Base-by-base conservation (phyloP, 2,329 filamentous ascomycete genomes). In the Atkinsonella hypoxylon region DNA sequence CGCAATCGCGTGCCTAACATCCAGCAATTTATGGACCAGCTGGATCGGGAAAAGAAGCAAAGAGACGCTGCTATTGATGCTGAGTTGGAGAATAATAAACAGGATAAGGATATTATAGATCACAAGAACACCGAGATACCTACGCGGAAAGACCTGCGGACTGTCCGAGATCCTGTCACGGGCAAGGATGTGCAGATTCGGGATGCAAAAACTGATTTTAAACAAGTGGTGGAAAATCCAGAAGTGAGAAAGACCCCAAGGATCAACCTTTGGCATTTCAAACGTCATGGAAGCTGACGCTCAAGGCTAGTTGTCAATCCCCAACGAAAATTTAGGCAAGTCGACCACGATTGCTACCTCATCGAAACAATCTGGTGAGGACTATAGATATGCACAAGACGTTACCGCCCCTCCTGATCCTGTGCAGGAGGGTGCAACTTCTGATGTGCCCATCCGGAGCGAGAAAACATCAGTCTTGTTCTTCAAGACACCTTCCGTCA, bases 401-500 rank as follows among this genome's bases (percentile, higher is more conserved):
- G 75, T 95, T 51, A 95, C 89, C 0, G 87, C 91, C 0, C 91
- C 91, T 2, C 91, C 91, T 1, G 90, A 94, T 57, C 91, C 91
- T 0, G 74, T 95, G 18, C 82, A 83, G 15, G 77, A 83, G 51
- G 88, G 89, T 22, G 81, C 84, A 34, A 97, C 91, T 0, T 90
- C 88, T 26, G 93, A 97, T 67, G 89, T 97, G 1, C 93, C 93
- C 3, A 95, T 97, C 52, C 87, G 90, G 62, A 91, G 90, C 60
- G 91, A 97, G 64, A 96, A 93, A 76, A 97, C 93, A 3, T 96
- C 95, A 55, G 83, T 97, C 17, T 77, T 96, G 31, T 97, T 97
- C 67, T 91, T 96, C 66, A 91, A 93, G 15, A 97, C 91, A 0
- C 91, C 91, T 0, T 86, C 85, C 0, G 79, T 95, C 57, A 89